phyloP scores from a whole-genome alignment of 768 basidiomycete species.

The Amanita subjunquillea region DNA sequence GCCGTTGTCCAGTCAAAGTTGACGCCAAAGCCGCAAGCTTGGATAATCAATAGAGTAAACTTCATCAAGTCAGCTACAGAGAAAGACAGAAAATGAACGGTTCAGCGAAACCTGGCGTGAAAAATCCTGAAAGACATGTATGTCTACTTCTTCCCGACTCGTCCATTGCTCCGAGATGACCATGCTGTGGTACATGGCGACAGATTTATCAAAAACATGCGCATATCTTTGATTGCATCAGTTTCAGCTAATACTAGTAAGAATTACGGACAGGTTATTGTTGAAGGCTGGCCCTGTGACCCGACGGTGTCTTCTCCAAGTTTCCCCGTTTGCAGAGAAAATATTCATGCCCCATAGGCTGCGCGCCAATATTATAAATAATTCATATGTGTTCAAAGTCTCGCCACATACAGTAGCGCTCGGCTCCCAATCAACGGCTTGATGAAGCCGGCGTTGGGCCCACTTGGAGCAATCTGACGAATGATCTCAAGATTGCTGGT shows the following conservation, averaged over 20 bases:
- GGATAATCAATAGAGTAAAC: constrained; percentile 6
- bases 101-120: constrained; percentile 19
- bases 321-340: constrained; percentile 24
- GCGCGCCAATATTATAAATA: not conserved
- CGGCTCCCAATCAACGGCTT: constrained; percentile 13
- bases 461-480: constrained; percentile 14
- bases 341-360: constrained; percentile 26
- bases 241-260: not conserved
- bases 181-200: constrained; percentile 23
- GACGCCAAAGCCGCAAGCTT: constrained; percentile 7
- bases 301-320: constrained; percentile 28
- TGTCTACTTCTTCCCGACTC: constrained; percentile 9
- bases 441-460: constrained; percentile 12
- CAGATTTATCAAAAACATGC: constrained; percentile 25
- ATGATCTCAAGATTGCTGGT: constrained; percentile 19
- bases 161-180: constrained; percentile 19
- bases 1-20: constrained; percentile 3
- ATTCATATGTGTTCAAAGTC: not conserved
- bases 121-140: constrained; percentile 16
- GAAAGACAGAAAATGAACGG: not conserved
- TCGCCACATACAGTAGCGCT: constrained; percentile 11
- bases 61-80: not conserved
- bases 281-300: constrained; percentile 29
- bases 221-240: constrained; percentile 16
- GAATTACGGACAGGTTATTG: constrained; percentile 16